Evolutionary conservation across 768 basidiomycete genomes (phyloP), one percentile per base, ranked within the genome.

Genomic region (Tylopilus sp.): DNA sequence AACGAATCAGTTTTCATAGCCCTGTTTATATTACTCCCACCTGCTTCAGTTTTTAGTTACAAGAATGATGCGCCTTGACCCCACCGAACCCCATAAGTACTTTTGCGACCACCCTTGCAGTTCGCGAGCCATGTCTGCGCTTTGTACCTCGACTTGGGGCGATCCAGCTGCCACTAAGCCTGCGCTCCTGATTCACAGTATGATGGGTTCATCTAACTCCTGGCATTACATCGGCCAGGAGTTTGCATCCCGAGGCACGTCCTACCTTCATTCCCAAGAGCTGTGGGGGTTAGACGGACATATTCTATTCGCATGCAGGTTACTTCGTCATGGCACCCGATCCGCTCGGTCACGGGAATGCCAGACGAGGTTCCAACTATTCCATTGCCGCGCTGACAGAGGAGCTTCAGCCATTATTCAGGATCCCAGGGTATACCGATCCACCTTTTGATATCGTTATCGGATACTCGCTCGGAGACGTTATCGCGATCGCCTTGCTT

Each of bases 241-340:
- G 6, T 35, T 62, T 28, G 57, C 59, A 12, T 56, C 56, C 43
- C 49, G 51, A 54, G 65, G 65, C 26, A 25, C 44, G 47, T 25
- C 20, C 3, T 11, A 40, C 18, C 12, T 3, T 26, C 26, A 26
- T n/a, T n/a, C n/a, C 43, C 31, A 22, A 8, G 15, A 8, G 18
- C 40, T 7, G 21, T 15, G 8, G 11, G 15, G 6, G 30, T 1
- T 1, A 1, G 5, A 4, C 23, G 40, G 45, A 59, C 31, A 13
- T 12, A 12, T 18, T 4, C 25, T 6, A 26, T n/a, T 18, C 18
- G 1, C 1, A 40, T n/a, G 26, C 51, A 67, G 67, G 62, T 26
- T 65, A 57, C 22, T 52, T 57, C 18, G 62, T 65, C 35, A 51
- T 26, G 0, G 65, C 62, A n/a, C 65, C 65, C 5, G 61, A 60